Evolutionary conservation across 805 yeast species (phyloP), one percentile per base, ranked within the genome.

Genomic region (Wickerhamiella dianesei): DNA sequence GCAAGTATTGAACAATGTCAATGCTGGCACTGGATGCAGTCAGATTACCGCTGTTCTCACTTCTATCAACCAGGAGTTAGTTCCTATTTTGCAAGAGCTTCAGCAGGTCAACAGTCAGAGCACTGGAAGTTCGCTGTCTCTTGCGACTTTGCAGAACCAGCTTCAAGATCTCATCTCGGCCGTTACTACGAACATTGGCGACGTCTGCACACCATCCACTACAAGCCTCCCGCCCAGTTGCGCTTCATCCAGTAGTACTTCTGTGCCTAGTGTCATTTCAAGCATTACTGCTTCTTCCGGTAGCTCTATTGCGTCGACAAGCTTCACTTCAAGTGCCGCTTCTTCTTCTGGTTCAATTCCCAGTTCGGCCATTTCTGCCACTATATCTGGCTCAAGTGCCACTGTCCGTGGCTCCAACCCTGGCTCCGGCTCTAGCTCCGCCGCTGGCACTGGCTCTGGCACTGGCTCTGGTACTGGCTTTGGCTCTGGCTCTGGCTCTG

Each of bases 281-380:
- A 25, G 32, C 32, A 25, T 25, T 12, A 6, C 32, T 25, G 32
- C 32, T 6, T 25, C 32, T n/a, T 4, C 44, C 12, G 52, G 52
- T 40, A 55, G 53, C 16, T n/a, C 42, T 18, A n/a, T n/a, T n/a
- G n/a, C n/a, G n/a, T n/a, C n/a, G n/a, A n/a, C n/a, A n/a, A 20
- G n/a, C 17, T 44, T 39, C 22, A 46, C 57, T 42, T 35, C 45
- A 21, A 44, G 48, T 20, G 47, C 56, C 17, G 48, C 47, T 20
- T 44, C 44, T 18, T 47, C 54, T 25, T 48, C 59, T 16, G 47
- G 44, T 37, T 44, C 43, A 16, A 49, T 12, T 35, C 46, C 18
- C 25, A 19, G 12, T 36, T 35, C 43, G 40, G 46, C 44, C 40
- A 25, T 6, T 12, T 4, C 40, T 32, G 51, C n/a, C 43, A 44